phyloP scores from a whole-genome alignment of 371 early-diverging fungal species.

The Zychaea mexicana region DNA sequence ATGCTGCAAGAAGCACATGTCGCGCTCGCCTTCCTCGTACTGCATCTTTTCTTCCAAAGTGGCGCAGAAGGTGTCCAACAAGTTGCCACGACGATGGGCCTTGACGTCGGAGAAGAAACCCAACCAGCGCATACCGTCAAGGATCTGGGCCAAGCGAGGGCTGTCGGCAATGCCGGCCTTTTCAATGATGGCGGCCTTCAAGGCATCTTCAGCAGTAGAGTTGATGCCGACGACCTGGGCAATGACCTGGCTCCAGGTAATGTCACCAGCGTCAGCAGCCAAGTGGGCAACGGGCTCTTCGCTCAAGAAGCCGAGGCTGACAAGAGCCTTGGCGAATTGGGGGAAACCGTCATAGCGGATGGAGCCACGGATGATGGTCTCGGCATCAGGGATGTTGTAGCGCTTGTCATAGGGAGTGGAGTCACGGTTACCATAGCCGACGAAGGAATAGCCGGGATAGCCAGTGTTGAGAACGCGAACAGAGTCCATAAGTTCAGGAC shows the following conservation, averaged over 20 bases:
- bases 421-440: constrained; percentile 96
- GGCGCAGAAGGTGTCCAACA: constrained; percentile 94
- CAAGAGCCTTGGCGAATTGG: constrained; percentile 89
- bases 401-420: constrained; percentile 93
- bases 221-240: constrained; percentile 61
- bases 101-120: constrained; percentile 75
- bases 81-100: constrained; percentile 75
- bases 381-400: constrained; percentile 94
- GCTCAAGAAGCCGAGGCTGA: constrained; percentile 90
- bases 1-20: constrained; percentile 97
- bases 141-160: constrained; percentile 55
- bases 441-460: constrained; percentile 88
- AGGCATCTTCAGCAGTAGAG: constrained; percentile 23
- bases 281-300: constrained; percentile 74
- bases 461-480: constrained; percentile 82
- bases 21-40: constrained; percentile 91
- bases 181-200: constrained; percentile 50
- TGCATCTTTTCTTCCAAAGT: constrained; percentile 93
- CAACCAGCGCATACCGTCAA: constrained; percentile 84
- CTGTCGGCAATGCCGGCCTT: constrained; percentile 52
- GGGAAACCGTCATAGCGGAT: constrained; percentile 94
- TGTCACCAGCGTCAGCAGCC: constrained; percentile 53
- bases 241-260: constrained; percentile 77
- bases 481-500: constrained; percentile 88
- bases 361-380: constrained; percentile 94